A percentile compares a stretch with the other conserved stretches of the same genome.
Evolutionary conservation across 1,284 basidiomycete genomes (phyloP).

Genomic region (Mycosarcoma mackinlayi): DNA sequence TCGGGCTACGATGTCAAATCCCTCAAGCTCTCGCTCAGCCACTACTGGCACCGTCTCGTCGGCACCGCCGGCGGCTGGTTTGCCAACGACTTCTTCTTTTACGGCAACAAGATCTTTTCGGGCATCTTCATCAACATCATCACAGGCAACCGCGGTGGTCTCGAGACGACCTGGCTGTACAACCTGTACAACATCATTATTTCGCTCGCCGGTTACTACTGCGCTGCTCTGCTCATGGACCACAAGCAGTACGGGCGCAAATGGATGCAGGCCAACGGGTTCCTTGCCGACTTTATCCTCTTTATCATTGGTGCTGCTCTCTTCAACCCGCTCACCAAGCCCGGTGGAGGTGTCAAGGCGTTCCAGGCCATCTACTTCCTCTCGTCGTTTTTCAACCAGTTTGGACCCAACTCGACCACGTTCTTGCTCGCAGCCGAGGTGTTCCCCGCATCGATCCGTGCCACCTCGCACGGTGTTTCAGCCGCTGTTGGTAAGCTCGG

Average conservation of each 20-base stretch:
- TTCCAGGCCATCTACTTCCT: constrained; percentile 73
- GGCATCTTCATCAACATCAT: constrained; percentile 69
- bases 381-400: constrained; percentile 72
- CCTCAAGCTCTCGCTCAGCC: constrained; percentile 71
- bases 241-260: constrained; percentile 71
- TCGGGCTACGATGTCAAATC: constrained; percentile 72
- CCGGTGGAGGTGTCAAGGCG: constrained; percentile 64
- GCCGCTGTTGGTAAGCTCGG: constrained; percentile 69
- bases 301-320: constrained; percentile 70
- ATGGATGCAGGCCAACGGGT: constrained; percentile 72
- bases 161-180: constrained; percentile 72
- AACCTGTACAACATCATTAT: constrained; percentile 72
- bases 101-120: constrained; percentile 69
- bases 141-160: constrained; percentile 67
- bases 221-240: constrained; percentile 73
- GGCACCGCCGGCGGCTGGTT: constrained; percentile 72
- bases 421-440: constrained; percentile 69
- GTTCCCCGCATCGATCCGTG: constrained; percentile 68
- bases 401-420: constrained; percentile 71
- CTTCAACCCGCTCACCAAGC: constrained; percentile 67
- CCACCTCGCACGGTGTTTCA: constrained; percentile 69
- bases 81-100: constrained; percentile 72
- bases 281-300: constrained; percentile 71
- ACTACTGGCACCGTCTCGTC: constrained; percentile 72
- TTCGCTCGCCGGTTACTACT: constrained; percentile 72